These are phyloP conservation scores for Pseudogymnoascus verrucosus DNA, from an alignment of 2,329 filamentous ascomycete genomes.

Conservation along the genomic window DNA sequence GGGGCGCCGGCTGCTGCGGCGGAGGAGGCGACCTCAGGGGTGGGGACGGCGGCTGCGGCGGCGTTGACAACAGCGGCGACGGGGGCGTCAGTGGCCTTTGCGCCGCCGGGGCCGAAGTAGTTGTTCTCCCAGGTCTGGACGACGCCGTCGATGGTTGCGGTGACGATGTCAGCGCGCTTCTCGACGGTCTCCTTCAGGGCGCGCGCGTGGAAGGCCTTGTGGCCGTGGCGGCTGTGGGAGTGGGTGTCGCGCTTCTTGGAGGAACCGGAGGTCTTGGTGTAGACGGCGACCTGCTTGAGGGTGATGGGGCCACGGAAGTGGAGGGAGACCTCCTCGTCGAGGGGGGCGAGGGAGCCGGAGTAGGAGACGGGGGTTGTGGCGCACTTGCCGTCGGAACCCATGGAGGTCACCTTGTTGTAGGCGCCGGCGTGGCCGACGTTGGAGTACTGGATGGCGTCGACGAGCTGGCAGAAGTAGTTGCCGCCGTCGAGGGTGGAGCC, in stretches of 20 bases:
- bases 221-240: conserved; percentile 31
- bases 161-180: no score
- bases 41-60: conserved; percentile 17
- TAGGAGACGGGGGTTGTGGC: conserved; percentile 43
- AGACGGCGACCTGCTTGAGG: conserved; percentile 62
- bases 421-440: conserved; percentile 51
- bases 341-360: conserved; percentile 54
- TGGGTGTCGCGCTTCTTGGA: conserved; percentile 31
- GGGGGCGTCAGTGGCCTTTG: conserved; percentile 14
- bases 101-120: conserved; percentile 33
- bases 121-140: conserved; percentile 52
- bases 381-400: conserved; percentile 51
- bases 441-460: conserved; percentile 59
- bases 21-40: not conserved
- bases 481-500: conserved; percentile 33
- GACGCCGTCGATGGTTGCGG: conserved; percentile 50
- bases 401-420: conserved; percentile 57
- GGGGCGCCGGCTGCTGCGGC: not conserved
- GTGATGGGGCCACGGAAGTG: conserved; percentile 64
- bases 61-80: conserved; percentile 8
- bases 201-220: conserved; percentile 43
- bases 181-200: conserved; percentile 26
- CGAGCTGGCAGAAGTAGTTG: conserved; percentile 60
- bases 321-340: conserved; percentile 65
- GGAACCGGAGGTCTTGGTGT: conserved; percentile 40